A percentile compares a stretch with the other conserved stretches of the same genome.
These are phyloP conservation scores for Ustilago bromivora DNA, from an alignment of 1,284 basidiomycete genomes.

Conservation along the genomic window DNA sequence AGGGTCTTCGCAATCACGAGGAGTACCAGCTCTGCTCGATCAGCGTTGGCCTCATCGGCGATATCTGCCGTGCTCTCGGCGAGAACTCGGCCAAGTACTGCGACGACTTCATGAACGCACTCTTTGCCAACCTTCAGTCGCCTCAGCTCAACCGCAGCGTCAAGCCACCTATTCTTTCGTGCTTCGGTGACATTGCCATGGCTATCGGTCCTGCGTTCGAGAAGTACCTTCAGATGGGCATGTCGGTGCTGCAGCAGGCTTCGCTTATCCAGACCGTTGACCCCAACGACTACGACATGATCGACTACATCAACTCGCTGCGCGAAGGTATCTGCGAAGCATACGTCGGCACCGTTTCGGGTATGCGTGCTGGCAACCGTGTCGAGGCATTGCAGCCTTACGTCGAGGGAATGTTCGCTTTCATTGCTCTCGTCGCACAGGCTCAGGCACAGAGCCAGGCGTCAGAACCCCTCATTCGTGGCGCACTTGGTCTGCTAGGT, in stretches of 20 bases:
- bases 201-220: constrained; percentile 87
- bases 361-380: constrained; percentile 85
- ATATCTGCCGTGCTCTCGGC: constrained; percentile 91
- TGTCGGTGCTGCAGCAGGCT: constrained; percentile 91
- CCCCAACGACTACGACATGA: constrained; percentile 81
- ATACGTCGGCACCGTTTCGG: constrained; percentile 93
- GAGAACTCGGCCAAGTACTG: constrained; percentile 86
- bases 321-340: constrained; percentile 97
- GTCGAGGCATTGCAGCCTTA: constrained; percentile 80
- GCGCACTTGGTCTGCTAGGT: constrained; percentile 86
- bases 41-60: constrained; percentile 93
- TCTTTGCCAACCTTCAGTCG: constrained; percentile 91
- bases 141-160: constrained; percentile 91
- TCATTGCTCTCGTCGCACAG: constrained; percentile 82
- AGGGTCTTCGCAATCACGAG: constrained; percentile 90
- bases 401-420: constrained; percentile 81
- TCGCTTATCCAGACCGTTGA: constrained; percentile 73
- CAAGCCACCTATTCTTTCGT: constrained; percentile 93
- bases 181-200: constrained; percentile 96
- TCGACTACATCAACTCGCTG: constrained; percentile 90
- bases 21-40: constrained; percentile 96
- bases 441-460: constrained; percentile 79
- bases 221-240: constrained; percentile 88
- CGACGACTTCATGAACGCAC: constrained; percentile 86
- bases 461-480: constrained; percentile 81